phyloP scores from a whole-genome alignment of 495 filamentous ascomycete species.

The Massariosphaeria phaeospora region DNA sequence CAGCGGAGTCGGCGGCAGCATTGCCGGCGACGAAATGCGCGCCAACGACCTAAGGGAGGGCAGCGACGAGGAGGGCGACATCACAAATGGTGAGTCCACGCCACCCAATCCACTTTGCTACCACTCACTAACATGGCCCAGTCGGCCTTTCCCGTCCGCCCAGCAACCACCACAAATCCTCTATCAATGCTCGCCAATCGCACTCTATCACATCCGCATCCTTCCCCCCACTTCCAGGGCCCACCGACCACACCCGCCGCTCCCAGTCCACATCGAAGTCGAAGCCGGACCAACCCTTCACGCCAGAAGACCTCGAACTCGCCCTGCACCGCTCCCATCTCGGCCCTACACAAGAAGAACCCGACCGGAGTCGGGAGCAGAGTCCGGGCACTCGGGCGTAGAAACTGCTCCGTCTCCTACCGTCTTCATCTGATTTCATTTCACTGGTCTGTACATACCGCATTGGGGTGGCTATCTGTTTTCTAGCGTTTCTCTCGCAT shows the following conservation, averaged over 20 bases:
- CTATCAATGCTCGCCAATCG: conserved; percentile 8
- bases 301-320: conserved; percentile 34
- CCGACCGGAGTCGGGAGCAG: conserved; percentile 6
- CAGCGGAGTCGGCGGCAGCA: conserved; percentile 22
- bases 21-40: conserved; percentile 4
- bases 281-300: conserved; percentile 33
- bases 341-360: conserved; percentile 20
- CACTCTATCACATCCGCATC: conserved; percentile 21
- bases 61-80: conserved; percentile 28
- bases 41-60: conserved; percentile 13
- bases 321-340: conserved; percentile 37
- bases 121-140: background rate
- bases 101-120: background rate
- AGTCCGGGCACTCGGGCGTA: background rate
- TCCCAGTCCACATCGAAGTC: background rate
- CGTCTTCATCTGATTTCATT: too few species aligned
- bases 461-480: too few species aligned
- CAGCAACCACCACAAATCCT: conserved; percentile 16
- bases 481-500: too few species aligned
- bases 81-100: conserved; percentile 24
- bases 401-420: too few species aligned
- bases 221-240: conserved; percentile 14
- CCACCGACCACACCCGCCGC: background rate
- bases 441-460: too few species aligned
- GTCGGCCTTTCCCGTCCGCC: conserved; percentile 31